These are phyloP conservation scores for Salix udensis DNA, from an alignment of 345 rosid genomes.

Conservation along the genomic window DNA sequence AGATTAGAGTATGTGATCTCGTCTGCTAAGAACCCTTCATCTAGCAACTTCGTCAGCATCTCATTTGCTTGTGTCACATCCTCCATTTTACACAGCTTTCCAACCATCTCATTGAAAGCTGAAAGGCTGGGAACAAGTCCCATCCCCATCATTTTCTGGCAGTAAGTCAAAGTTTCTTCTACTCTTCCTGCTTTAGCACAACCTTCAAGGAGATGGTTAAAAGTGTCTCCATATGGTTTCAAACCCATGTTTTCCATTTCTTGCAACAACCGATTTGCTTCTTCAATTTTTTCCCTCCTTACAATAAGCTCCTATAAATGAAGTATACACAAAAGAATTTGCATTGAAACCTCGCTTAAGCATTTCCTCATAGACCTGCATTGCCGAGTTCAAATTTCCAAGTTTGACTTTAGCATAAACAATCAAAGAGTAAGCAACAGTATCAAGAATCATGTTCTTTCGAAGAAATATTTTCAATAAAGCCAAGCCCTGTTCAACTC, in stretches of 20 bases:
- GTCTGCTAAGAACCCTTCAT: slow-evolving; percentile 53
- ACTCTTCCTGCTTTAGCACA: slow-evolving; percentile 47
- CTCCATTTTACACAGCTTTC: slow-evolving; percentile 39
- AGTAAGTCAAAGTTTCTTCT: slow-evolving; percentile 38
- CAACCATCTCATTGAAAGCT: slow-evolving; percentile 51
- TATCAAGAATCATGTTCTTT: slow-evolving; percentile 64
- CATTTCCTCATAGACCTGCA: slow-evolving; percentile 61
- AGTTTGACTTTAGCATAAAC: slow-evolving; percentile 41
- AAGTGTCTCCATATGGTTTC: slow-evolving; percentile 56
- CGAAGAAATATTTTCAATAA: slow-evolving; percentile 66
- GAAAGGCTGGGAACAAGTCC: slow-evolving; percentile 48
- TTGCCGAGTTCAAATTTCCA: slow-evolving; percentile 47
- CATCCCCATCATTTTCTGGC: slow-evolving; percentile 44
- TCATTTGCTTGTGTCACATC: slow-evolving; percentile 40
- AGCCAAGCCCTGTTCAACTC: slow-evolving; percentile 42
- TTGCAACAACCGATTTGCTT: slow-evolving; percentile 41
- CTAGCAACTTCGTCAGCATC: slow-evolving; percentile 42
- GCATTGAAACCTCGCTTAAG: slow-evolving; percentile 55
- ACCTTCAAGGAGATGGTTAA: slow-evolving; percentile 44
- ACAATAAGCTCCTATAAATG: slow-evolving; percentile 48
- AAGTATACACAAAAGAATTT: slow-evolving; percentile 55
- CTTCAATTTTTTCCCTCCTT: slow-evolving; percentile 37
- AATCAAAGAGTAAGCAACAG: slow-evolving; percentile 61
- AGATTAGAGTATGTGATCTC: slow-evolving; percentile 46
- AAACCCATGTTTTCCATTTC: slow-evolving; percentile 54